These are phyloP conservation scores for Solanum clarkiae DNA, from an alignment of 257 asterid genomes.

Conservation along the genomic window DNA sequence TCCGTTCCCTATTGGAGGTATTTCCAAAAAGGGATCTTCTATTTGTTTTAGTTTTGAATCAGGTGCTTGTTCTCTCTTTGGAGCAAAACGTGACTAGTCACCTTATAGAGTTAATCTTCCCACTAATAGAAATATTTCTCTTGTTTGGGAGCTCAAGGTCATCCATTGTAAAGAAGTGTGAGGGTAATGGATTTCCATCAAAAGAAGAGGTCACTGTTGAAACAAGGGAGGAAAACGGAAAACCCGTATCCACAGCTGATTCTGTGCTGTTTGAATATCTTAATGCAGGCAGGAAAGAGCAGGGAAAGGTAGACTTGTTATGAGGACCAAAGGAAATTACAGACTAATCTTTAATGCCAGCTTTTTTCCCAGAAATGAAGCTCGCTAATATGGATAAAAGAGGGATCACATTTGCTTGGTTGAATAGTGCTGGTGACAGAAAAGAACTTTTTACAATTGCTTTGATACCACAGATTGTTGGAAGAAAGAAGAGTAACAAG, in stretches of 20 bases:
- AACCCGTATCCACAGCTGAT: constrained; percentile 51
- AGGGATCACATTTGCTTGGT: constrained; percentile 80
- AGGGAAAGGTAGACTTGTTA: constrained; percentile 66
- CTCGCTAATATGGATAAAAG: constrained; percentile 82
- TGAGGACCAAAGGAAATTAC: constrained; percentile 76
- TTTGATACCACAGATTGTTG: constrained; percentile 10
- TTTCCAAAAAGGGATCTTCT: constrained; percentile 30
- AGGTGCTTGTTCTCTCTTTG: not conserved
- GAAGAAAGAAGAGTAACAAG: no score
- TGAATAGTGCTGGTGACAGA: constrained; percentile 63
- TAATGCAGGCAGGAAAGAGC: constrained; percentile 75
- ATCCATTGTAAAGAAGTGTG: constrained; percentile 19
- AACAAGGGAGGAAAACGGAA: constrained; percentile 77
- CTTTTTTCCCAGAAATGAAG: constrained; percentile 81
- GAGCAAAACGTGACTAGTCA: not conserved
- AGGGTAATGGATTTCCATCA: constrained; percentile 31
- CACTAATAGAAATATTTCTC: constrained; percentile 27
- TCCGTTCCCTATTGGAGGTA: constrained; percentile 66
- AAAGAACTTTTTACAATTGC: constrained; percentile 76
- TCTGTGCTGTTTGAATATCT: constrained; percentile 56
- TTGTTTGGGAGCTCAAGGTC: constrained; percentile 28
- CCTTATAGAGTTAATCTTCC: not conserved
- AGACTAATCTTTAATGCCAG: constrained; percentile 76
- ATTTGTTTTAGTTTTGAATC: not conserved
- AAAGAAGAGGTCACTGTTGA: constrained; percentile 53